Evolutionary conservation across 1,139 yeast species (phyloP), one percentile per base, ranked within the genome.

Genomic region (Kodamaea derodonti): DNA sequence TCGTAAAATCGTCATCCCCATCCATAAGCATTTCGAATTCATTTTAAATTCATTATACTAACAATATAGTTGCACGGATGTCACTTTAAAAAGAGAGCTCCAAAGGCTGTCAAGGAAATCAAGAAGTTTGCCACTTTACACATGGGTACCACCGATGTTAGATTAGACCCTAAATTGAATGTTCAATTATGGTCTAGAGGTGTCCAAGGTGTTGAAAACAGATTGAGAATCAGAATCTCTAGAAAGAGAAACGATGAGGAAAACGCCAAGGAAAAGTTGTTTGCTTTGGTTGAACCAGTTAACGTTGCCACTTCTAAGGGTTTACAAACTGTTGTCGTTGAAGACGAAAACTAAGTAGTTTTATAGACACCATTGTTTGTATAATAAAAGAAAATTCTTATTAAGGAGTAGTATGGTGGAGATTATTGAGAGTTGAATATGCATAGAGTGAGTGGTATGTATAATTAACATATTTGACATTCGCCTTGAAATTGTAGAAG

Each of bases 171-270:
- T 68, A 86, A 81, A 74, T 80, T 94, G 75, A 94, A 94, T 84
- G 94, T 90, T 74, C 95, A 84, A 69, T 79, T 94, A 76, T 94
- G 98, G 98, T 85, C 87, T 75, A 88, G 95, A 79, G 99, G 99
- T 79, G 84, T 94, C 77, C 92, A 90, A 82, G 97, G 97, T 77
- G 95, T 87, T 63, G 95, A 95, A 71, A 78, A 76, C 85, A 90
- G 97, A 82, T 69, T 94, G 75, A 88, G 99, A 80, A 81, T 94
- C 71, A 90, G 97, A 80, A 90, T 94, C 76, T 88, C 97, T 49
- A 90, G 98, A 87, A 92, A 85, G 92, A 87, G 97, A 81, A 92
- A 92, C 80, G 97, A 94, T 73, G 98, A 92, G 79, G 98, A 94
- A 80, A 92, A 88, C 70, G 97, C 98, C 65, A 85, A 85, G 83